Evolutionary conservation across 179 eudicot genomes (phyloP), one percentile per base, ranked within the genome.

Genomic region (Sideroxylon spinosum): DNA sequence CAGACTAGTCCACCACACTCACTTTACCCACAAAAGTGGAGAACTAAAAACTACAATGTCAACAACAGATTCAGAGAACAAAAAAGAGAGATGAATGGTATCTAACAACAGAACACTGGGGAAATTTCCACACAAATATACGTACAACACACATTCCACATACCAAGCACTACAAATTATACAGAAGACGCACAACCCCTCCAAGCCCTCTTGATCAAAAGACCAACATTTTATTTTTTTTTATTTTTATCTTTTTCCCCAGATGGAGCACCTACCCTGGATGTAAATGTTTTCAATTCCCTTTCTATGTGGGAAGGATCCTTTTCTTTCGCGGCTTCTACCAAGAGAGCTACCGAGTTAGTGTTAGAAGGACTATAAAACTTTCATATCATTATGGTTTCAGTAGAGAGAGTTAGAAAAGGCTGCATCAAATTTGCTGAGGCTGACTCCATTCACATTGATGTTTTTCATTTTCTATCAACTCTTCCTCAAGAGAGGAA

Each of bases 311-410:
- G 55, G 69, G 46, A 23, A 67, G 82, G 82, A 79, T 80, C 69
- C 48, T 25, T 25, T 80, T 80, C 48, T 75, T 80, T 28, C 22
- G 50, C 67, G 59, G 55, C 50, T 62, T 57, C 56, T 52, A 22
- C 78, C 73, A 20, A 68, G 78, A 75, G 68, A 75, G 75, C 62
- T 68, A 71, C 71, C 57, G 57, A 60, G 62, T 53, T 75, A 68
- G 59, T 50, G 76, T 75, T 59, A 69, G 78, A 76, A 59, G 79
- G 57, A 68, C n/a, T 16, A 63, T 49, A 67, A 80, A 75, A 19
- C 68, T 59, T 71, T 57, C 68, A 68, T 28, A 50, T 50, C 23
- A 10, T 16, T n/a, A 65, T 64, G 61, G 12, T 32, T 14, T 50
- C 4, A 13, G 16, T 11, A 17, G 44, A 29, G 17, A 23, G 46